Base-by-base conservation (phyloP, 169 alveolate genomes). In the Plasmodium vinckei region DNA sequence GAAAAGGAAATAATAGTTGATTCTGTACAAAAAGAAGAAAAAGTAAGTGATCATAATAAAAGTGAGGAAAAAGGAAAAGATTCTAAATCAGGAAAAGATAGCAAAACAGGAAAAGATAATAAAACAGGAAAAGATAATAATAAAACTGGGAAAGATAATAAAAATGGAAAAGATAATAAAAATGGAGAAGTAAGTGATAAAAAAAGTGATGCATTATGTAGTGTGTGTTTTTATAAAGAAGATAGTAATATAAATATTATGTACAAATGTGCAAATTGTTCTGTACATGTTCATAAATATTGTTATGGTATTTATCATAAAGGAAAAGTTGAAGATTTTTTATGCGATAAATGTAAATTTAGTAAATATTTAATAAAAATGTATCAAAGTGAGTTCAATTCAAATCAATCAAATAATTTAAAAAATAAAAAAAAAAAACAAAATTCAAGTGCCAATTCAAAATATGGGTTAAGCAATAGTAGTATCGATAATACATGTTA, bases 261-360 rank as follows among this genome's bases (percentile, higher is more conserved):
- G 47, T 77, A 63, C 61, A 61, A 49, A 39, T 77, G 88, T 51
- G 57, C 17, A 9, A 53, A 33, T n/a, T 77, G 88, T 67, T 19
- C 57, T 12, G 57, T 64, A 15, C 27, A 77, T 59, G 54, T 77
- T 7, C 88, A 77, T 56, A 77, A 77, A 7, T 77, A 77, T 46
- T 77, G 88, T 21, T 77, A 77, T 19, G 88, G 79, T 13, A 77
- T 77, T 13, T 77, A 77, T 51, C 77, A 46, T 10, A 77, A 77
- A 51, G 71, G 71, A 25, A 77, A 46, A 54, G 65, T 49, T n/a
- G 88, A 77, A 15, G 88, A 77, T 47, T 77, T 77, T 77, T 53
- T 77, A 59, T 77, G 88, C 12, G 77, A 77, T 9, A 77, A 63
- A 56, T 77, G 88, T 51, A 44, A 21, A 2, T 25, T 39, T 51